Conservation (phyloP, 352 stramenopile genomes). For the Saprolegnia parasitica region DNA sequence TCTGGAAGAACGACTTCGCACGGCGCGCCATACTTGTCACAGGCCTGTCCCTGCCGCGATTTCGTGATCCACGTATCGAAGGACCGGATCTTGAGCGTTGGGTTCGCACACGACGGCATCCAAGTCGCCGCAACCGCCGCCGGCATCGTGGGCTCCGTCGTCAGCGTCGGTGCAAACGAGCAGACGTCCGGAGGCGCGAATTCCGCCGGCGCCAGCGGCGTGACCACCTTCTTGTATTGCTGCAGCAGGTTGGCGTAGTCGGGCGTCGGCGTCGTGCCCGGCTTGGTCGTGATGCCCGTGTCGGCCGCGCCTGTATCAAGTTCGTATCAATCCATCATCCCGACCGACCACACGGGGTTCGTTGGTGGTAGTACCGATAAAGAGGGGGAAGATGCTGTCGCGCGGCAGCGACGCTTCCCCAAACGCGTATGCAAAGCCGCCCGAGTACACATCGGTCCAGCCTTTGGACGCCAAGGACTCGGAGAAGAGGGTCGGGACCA, state of each 20-base stretch:
- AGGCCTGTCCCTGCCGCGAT: slow-evolving; percentile 66
- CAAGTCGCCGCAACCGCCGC: slow-evolving; percentile 53
- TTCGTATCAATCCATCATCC: not conserved
- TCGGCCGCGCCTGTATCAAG: not conserved
- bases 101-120: slow-evolving; percentile 42
- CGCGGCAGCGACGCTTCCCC: slow-evolving; percentile 67
- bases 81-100: slow-evolving; percentile 43
- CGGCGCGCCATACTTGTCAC: slow-evolving; percentile 47
- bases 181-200: slow-evolving; percentile 58
- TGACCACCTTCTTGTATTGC: slow-evolving; percentile 53
- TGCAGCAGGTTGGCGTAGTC: slow-evolving; percentile 75
- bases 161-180: slow-evolving; percentile 49
- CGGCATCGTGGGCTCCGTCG: slow-evolving; percentile 30
- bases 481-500: slow-evolving; percentile 75
- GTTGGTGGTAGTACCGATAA: slow-evolving; percentile 51
- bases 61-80: slow-evolving; percentile 67
- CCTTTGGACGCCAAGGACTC: slow-evolving; percentile 50
- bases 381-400: slow-evolving; percentile 72
- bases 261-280: slow-evolving; percentile 48
- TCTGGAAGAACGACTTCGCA: slow-evolving; percentile 57
- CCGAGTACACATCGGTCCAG: slow-evolving; percentile 73
- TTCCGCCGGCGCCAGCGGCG: slow-evolving; percentile 27
- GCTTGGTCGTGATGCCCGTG: slow-evolving; percentile 45
- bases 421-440: slow-evolving; percentile 78
- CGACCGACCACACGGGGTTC: too few relatives aligned